Evolutionary conservation across 441 rosid species (phyloP), one percentile per base, ranked within the genome.

Genomic region (Manihot esculenta): DNA sequence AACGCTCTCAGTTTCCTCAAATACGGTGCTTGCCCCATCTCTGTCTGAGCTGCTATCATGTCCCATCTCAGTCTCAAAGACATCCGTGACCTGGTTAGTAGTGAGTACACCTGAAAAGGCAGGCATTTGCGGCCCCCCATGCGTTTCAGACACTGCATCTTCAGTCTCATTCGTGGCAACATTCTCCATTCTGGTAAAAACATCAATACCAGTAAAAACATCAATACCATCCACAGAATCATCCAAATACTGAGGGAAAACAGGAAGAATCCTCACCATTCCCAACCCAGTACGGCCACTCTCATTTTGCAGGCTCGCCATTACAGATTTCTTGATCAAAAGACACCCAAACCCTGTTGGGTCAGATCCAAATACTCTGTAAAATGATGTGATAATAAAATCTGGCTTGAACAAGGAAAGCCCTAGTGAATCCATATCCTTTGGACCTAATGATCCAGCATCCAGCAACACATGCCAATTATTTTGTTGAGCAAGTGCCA

Each of bases 321-420:
- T 88, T 11, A 88, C 94, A 10, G 97, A 92, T 72, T 92, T 92
- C 58, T 92, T 92, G 66, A 92, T 92, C 65, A 92, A 79, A 71
- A 92, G 86, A 75, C 97, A 92, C 44, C 97, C 97, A 75, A 92
- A 92, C 18, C 97, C 97, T 21, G 93, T 90, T 2, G 97, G 97
- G 26, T 92, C 97, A 82, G 65, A 80, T 26, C 97, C 96, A 81
- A 92, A 92, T 23, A 92, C 97, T 38, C 94, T 81, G 70, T 87
- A 92, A 72, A 92, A 92, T 8, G 97, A 92, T 13, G 96, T 92
- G 55, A 92, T 76, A 18, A 92, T 92, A 70, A 92, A 92, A 85
- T 92, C 96, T 3, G 97, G 97, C 1, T 96, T 83, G 55, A 92
- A 92, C 79, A 92, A 79, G 3, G 97, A 92, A 66, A 92, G 80